These are phyloP conservation scores for Xylaria digitata DNA, from an alignment of 2,329 filamentous ascomycete species.

Conservation along the genomic window DNA sequence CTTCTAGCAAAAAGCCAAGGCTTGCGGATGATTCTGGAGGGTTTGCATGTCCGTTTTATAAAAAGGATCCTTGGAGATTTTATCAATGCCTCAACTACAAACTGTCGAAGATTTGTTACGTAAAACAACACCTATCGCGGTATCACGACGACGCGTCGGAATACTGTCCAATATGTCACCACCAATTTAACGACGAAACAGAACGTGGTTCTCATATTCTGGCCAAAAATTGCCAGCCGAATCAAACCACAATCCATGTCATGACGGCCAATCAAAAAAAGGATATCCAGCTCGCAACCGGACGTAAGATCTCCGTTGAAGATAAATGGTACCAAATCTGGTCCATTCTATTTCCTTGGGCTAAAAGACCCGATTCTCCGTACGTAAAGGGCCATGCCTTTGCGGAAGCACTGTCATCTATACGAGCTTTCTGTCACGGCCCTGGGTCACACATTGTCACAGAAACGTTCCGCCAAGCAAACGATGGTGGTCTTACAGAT, in stretches of 20 bases:
- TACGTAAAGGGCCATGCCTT: conserved; percentile 10
- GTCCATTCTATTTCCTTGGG: conserved; percentile 15
- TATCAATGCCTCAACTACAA: conserved; percentile 12
- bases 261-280: conserved; percentile 14
- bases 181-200: not conserved
- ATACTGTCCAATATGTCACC: not conserved
- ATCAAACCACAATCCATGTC: not conserved
- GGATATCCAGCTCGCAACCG: conserved; percentile 8
- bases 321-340: conserved; percentile 17
- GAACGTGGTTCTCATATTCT: not conserved
- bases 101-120: conserved; percentile 13
- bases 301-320: conserved; percentile 4
- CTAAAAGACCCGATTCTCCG: conserved; percentile 4
- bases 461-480: not conserved
- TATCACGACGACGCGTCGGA: not conserved
- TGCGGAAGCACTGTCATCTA: conserved; percentile 1
- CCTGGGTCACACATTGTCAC: conserved; percentile 3
- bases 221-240: no score
- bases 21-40: not conserved
- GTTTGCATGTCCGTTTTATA: conserved; percentile 19
- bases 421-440: conserved; percentile 3
- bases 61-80: conserved; percentile 13
- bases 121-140: conserved; percentile 20
- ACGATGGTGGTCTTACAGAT: no score
- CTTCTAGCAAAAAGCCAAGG: not conserved